These are phyloP conservation scores for Podaxis sp. DNA, from an alignment of 768 basidiomycete genomes.

Conservation along the genomic window DNA sequence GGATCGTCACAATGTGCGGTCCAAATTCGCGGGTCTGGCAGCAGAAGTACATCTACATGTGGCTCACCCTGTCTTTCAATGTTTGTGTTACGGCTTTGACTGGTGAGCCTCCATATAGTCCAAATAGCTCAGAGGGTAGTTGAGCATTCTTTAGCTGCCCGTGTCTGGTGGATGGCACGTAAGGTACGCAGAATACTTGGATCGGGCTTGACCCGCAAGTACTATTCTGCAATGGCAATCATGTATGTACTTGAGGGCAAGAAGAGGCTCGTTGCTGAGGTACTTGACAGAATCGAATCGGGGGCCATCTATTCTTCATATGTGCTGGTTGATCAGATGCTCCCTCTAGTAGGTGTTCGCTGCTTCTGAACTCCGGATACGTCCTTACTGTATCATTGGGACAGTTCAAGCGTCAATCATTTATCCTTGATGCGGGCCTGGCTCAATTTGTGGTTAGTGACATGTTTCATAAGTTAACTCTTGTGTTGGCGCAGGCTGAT, in stretches of 20 bases:
- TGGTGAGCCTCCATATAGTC: conserved; percentile 23
- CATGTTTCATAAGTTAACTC: neutral
- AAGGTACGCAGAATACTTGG: conserved; percentile 28
- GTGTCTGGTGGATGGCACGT: conserved; percentile 34
- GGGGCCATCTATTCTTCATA: conserved; percentile 34
- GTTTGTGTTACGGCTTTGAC: conserved; percentile 33
- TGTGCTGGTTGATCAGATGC: neutral
- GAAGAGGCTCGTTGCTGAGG: neutral
- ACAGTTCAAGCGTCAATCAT: neutral
- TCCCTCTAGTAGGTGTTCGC: neutral
- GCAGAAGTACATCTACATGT: conserved; percentile 30
- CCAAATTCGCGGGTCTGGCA: conserved; percentile 11
- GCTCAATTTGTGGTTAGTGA: conserved; percentile 22
- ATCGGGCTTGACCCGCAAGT: conserved; percentile 28
- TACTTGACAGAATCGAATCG: conserved; percentile 33
- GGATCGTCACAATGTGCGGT: conserved; percentile 20
- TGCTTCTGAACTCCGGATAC: neutral
- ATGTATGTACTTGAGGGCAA: conserved; percentile 27
- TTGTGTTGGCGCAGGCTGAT: neutral
- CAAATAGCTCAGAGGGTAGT: neutral
- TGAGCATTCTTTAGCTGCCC: conserved; percentile 25
- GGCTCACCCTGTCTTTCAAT: conserved; percentile 34
- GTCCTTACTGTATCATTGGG: neutral
- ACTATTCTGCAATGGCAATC: conserved; percentile 33
- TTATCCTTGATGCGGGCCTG: conserved; percentile 25